Conservation (phyloP, 345 rosid species). For the Dipteronia dyeriana region DNA sequence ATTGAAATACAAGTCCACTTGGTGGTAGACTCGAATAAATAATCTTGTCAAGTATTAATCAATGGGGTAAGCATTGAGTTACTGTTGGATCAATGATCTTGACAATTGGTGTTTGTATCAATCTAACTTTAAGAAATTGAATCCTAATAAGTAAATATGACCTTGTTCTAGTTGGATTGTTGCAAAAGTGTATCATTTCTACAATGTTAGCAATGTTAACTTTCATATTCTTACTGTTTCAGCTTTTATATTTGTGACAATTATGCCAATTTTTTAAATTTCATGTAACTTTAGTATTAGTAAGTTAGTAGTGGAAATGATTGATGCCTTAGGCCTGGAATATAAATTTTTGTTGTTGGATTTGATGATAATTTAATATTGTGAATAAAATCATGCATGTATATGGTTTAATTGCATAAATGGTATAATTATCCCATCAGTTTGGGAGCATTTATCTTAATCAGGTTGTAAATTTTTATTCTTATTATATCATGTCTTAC, state of each 20-base stretch:
- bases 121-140: slow-evolving; percentile 3
- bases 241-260: neutral
- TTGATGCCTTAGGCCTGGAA: slow-evolving; percentile 2
- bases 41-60: neutral
- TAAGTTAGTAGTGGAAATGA: neutral
- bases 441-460: neutral
- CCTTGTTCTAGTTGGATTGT: neutral
- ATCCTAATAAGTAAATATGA: neutral
- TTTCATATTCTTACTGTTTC: neutral
- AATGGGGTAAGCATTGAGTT: neutral
- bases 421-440: neutral
- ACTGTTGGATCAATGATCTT: neutral
- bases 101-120: neutral
- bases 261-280: neutral
- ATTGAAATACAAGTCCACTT: neutral
- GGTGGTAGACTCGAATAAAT: neutral
- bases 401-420: neutral
- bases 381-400: neutral
- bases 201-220: neutral
- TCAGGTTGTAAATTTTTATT: neutral
- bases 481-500: neutral
- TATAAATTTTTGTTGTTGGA: neutral
- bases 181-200: neutral
- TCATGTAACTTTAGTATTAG: neutral
- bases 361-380: slow-evolving; percentile 8